Conservation (phyloP, 2,329 filamentous ascomycete genomes). For the Exutisphaerella laricina region DNA sequence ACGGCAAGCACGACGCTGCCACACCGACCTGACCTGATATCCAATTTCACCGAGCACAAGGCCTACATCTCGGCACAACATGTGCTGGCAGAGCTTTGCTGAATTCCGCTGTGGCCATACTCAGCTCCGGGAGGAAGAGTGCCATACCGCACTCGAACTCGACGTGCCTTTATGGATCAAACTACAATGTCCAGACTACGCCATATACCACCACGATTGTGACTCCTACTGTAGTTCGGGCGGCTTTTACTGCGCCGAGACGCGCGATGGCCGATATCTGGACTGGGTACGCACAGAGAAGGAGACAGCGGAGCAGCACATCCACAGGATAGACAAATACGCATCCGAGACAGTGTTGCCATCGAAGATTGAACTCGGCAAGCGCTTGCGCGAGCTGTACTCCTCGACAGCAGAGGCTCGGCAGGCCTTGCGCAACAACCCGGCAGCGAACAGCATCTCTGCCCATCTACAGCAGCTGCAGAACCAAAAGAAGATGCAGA, state of each 20-base stretch:
- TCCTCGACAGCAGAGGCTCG: no score
- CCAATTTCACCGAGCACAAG: no score
- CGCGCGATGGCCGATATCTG: conserved; percentile 10
- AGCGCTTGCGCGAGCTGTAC: no score
- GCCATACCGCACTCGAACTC: conserved; percentile 14
- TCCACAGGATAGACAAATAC: no score
- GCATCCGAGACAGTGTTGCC: no score
- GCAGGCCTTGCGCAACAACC: neutral
- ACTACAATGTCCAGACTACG: conserved; percentile 18
- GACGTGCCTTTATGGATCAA: conserved; percentile 18
- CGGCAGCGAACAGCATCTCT: no score
- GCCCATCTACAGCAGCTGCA: no score
- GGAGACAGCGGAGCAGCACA: neutral
- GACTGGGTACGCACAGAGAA: conserved; percentile 10
- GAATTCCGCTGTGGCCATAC: conserved; percentile 25
- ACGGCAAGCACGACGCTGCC: no score
- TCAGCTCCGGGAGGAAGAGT: conserved; percentile 11
- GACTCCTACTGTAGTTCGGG: conserved; percentile 12
- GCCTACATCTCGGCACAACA: no score
- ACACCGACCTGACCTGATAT: no score
- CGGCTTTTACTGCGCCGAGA: conserved; percentile 17
- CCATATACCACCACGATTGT: conserved; percentile 1
- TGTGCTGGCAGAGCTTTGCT: conserved; percentile 26
- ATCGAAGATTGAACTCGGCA: no score
- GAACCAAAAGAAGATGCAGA: no score